Evolutionary conservation across 106 monocot species (phyloP).

Genomic region (Dendrobium huoshanense): DNA sequence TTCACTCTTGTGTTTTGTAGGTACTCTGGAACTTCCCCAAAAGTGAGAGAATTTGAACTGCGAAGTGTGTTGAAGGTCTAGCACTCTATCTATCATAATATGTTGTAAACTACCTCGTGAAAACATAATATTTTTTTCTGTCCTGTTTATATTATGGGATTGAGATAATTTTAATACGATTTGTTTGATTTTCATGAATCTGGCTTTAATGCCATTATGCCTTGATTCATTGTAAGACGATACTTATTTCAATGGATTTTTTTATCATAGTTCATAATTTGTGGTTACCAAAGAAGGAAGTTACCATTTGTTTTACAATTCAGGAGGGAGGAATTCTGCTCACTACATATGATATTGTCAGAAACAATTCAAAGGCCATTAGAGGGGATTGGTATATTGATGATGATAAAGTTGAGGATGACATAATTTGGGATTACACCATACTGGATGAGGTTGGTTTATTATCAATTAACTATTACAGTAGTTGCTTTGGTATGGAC

Average conservation of each 20-base stretch:
- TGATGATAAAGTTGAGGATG: constrained; percentile 39
- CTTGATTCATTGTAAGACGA: not conserved
- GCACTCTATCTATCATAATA: not conserved
- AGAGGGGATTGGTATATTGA: constrained; percentile 47
- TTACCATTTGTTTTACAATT: not conserved
- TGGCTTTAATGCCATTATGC: not conserved
- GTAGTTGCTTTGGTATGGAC: not conserved
- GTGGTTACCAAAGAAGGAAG: not conserved
- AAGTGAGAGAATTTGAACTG: constrained; percentile 70
- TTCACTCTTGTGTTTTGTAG: constrained; percentile 29
- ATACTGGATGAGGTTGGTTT: constrained; percentile 84
- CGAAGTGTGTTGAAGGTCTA: constrained; percentile 54
- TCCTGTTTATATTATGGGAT: not conserved
- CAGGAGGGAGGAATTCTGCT: constrained; percentile 91
- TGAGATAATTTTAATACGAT: not conserved
- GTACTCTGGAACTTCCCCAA: constrained; percentile 71
- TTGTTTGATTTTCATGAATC: not conserved
- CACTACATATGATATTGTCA: constrained; percentile 95
- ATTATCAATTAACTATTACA: constrained; percentile 3
- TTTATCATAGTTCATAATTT: not conserved
- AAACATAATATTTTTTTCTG: not conserved
- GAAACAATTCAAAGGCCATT: constrained; percentile 76
- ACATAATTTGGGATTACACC: constrained; percentile 73
- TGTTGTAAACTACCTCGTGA: not conserved
- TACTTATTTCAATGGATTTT: not conserved